Base-by-base conservation (phyloP, 129 eudicot genomes). In the Helianthus tuberosus region DNA sequence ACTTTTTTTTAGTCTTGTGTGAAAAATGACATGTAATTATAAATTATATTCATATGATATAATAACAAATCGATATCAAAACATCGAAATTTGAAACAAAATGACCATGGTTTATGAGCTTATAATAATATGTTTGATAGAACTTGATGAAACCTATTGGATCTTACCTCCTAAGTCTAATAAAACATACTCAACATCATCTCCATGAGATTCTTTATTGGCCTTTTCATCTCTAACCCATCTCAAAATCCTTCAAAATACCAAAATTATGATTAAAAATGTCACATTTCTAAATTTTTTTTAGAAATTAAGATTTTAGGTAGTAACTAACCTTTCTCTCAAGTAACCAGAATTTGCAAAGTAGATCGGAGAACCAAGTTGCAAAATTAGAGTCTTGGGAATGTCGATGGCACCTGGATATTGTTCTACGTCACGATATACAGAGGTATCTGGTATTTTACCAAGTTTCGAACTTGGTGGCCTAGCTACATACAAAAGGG, bases 341-440 rank as follows among this genome's bases (percentile, higher is more conserved):
- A 89, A 41, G 78, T 95, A 95, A 68, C 80, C 67, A 11, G 82
- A 57, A 76, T 85, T 91, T 6, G 96, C 86, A 86, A 83, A 95
- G 82, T 85, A 89, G 6, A 91, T 87, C 0, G 99, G 99, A 13
- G 99, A 91, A 38, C 99, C 99, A 27, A 95, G 86, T 77, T 95
- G 87, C 68, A 95, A 55, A 71, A 87, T 35, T 9, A 95, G 75
- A 11, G 91, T 73, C 1, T 86, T 92, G 0, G 94, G 86, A 48
- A 76, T 41, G 15, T 68, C 84, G 6, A 17, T 75, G 13, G 96
- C 86, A 35, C 53, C 69, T 0, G 96, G 97, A 75, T 95, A 91
- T 69, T 95, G 97, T 72, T 95, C 97, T 8, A 89, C 54, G 8
- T 95, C 97, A 0, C 94, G 89, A 72, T 89, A 95, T 66, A 91